A percentile compares a stretch with the other conserved stretches of the same genome.
phyloP scores from a whole-genome alignment of 2,329 filamentous ascomycete genomes.

The Akanthomyces lecanii region DNA sequence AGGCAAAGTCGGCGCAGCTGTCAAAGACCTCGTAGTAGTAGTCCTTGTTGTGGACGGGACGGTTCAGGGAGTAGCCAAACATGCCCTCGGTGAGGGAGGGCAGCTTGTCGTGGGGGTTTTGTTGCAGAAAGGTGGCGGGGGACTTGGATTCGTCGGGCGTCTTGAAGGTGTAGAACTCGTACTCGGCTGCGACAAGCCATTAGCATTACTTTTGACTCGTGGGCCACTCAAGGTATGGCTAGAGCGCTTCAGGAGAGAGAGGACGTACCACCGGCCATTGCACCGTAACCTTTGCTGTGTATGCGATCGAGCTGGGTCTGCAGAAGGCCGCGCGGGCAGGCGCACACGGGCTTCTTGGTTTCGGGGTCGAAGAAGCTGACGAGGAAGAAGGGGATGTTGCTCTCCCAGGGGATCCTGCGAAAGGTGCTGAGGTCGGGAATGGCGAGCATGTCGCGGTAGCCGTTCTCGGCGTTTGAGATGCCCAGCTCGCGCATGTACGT shows the following conservation, averaged over 20 bases:
- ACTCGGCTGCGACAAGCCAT: constrained; percentile 62
- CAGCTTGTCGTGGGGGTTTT: constrained; percentile 68
- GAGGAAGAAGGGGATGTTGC: constrained; percentile 70
- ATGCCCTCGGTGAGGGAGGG: constrained; percentile 85
- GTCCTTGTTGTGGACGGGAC: constrained; percentile 83
- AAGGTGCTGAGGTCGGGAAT: constrained; percentile 67
- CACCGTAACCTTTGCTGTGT: constrained; percentile 64
- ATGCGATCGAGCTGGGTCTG: constrained; percentile 65
- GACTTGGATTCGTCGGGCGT: constrained; percentile 60
- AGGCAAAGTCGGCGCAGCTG: constrained; percentile 70
- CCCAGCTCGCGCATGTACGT: constrained; percentile 72
- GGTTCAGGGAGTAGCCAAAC: constrained; percentile 90
- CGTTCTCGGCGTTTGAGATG: constrained; percentile 75
- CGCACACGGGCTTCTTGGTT: constrained; percentile 64
- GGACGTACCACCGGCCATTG: constrained; percentile 80
- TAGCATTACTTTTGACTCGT: neutral
- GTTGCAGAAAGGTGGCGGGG: constrained; percentile 68
- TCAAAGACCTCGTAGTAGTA: constrained; percentile 90
- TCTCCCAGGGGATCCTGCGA: constrained; percentile 74
- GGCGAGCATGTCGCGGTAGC: constrained; percentile 71
- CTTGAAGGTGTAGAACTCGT: constrained; percentile 91
- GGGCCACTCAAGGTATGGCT: too few species aligned
- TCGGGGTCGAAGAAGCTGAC: constrained; percentile 78
- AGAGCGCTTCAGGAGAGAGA: neutral
- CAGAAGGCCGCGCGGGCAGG: constrained; percentile 75